Conservation (phyloP, 2,329 filamentous ascomycete species). For the Corynespora cassiicola region DNA sequence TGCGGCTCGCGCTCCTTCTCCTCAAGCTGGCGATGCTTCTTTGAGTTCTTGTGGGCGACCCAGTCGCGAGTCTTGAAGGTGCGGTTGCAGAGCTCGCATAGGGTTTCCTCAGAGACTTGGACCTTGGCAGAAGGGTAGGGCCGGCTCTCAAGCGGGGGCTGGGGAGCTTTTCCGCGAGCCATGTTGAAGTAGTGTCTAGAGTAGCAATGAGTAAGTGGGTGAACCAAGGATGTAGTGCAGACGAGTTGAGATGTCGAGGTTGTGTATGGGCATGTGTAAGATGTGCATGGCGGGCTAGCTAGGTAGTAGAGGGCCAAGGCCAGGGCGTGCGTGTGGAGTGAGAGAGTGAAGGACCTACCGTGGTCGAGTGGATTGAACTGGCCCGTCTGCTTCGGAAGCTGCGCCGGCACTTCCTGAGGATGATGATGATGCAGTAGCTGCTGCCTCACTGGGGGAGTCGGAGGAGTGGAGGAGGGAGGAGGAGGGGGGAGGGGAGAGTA, state of each 20-base stretch:
- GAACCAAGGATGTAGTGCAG: neutral
- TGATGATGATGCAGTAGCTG: too few relatives aligned
- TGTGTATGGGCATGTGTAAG: too few relatives aligned
- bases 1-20: slow-evolving; percentile 4
- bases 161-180: too few relatives aligned
- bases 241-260: neutral
- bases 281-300: neutral
- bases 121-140: slow-evolving; percentile 33
- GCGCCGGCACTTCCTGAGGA: too few relatives aligned
- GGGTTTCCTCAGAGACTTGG: slow-evolving; percentile 19
- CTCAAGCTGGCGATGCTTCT: slow-evolving; percentile 32
- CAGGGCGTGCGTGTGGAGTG: neutral
- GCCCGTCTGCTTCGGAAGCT: too few relatives aligned
- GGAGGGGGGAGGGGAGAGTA: too few relatives aligned
- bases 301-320: slow-evolving; percentile 1
- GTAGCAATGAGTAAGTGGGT: slow-evolving; percentile 4
- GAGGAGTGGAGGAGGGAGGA: too few relatives aligned
- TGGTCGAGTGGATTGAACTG: neutral
- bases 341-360: neutral
- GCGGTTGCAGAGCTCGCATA: slow-evolving; percentile 41
- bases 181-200: slow-evolving; percentile 8
- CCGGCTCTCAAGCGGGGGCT: too few relatives aligned
- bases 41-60: slow-evolving; percentile 37
- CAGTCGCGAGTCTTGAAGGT: slow-evolving; percentile 39
- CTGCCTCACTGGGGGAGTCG: too few relatives aligned